Evolutionary conservation across 139 green algal species (phyloP), one percentile per base, ranked within the genome.

Genomic region (Mesotaenium endlicherianum): DNA sequence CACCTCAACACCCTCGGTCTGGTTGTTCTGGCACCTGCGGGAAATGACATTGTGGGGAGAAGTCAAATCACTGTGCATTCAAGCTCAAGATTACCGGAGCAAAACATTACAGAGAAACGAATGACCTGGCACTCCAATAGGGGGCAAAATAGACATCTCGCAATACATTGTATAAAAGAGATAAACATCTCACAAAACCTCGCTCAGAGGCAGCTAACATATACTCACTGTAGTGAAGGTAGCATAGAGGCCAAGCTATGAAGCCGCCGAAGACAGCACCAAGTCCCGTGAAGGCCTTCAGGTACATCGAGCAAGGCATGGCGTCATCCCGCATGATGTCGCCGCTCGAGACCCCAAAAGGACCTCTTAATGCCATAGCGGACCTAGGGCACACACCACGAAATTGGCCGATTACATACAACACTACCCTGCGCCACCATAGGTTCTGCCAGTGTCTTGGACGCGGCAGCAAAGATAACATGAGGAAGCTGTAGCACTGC

Each of bases 311-410:
- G 38, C 69, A 77, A 8, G 69, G 69, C 17, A 43, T 34, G 31
- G 31, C 69, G 36, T 77, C 69, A 5, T 77, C 69, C 3, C 69
- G 31, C 69, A 77, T 77, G 47, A 77, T 3, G 41, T 44, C 69
- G 5, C 36, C 69, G 17, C 42, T 59, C 4, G 69, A 77, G 38
- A 47, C 31, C 3, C 69, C 69, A 11, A 77, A 6, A 5, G 3
- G 69, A 3, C 4, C 69, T 3, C 69, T 3, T 4, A 77, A 31
- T 45, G 69, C 69, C 69, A 77, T 77, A 11, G 60, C 50, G 50
- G n/a, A n/a, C n/a, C n/a, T n/a, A n/a, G n/a, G n/a, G n/a, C n/a
- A n/a, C n/a, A n/a, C n/a, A n/a, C n/a, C n/a, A n/a, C n/a, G n/a
- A n/a, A n/a, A n/a, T n/a, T n/a, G n/a, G n/a, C n/a, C n/a, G n/a